These are phyloP conservation scores for Solanum clarkiae DNA, from an alignment of 257 asterid species.

Conservation along the genomic window DNA sequence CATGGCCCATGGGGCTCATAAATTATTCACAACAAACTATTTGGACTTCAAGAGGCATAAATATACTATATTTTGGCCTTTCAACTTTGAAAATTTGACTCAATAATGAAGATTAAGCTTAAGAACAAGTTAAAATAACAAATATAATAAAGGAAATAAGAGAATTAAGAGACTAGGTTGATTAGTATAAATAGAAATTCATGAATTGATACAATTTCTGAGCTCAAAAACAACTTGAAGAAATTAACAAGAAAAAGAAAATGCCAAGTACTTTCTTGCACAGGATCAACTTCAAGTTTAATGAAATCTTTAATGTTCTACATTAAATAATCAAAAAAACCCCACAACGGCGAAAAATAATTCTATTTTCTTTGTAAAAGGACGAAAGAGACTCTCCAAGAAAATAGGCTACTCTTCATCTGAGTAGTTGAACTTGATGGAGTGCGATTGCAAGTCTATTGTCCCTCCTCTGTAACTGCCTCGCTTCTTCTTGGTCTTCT, in stretches of 20 bases:
- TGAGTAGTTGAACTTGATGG: constrained; percentile 70
- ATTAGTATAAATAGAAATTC: neutral
- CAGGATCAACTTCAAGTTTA: neutral
- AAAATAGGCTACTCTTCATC: constrained; percentile 38
- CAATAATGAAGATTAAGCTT: neutral
- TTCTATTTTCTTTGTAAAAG: neutral
- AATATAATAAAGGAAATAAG: neutral
- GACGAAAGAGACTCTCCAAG: neutral
- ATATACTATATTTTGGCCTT: neutral
- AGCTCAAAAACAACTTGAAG: neutral
- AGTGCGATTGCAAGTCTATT: constrained; percentile 71
- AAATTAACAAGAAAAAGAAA: neutral
- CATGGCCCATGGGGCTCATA: neutral
- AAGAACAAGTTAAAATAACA: neutral
- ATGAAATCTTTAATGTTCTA: neutral
- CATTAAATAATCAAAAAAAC: neutral
- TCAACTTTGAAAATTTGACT: neutral
- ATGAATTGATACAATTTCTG: neutral
- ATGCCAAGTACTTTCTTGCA: neutral
- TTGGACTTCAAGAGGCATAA: neutral
- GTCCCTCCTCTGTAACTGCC: constrained; percentile 94
- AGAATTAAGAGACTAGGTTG: neutral
- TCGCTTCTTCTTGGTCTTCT: constrained; percentile 96
- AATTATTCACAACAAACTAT: neutral
- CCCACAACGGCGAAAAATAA: neutral